Evolutionary conservation across 1,284 basidiomycete species (phyloP).

Genomic region (Boletus smithii): DNA sequence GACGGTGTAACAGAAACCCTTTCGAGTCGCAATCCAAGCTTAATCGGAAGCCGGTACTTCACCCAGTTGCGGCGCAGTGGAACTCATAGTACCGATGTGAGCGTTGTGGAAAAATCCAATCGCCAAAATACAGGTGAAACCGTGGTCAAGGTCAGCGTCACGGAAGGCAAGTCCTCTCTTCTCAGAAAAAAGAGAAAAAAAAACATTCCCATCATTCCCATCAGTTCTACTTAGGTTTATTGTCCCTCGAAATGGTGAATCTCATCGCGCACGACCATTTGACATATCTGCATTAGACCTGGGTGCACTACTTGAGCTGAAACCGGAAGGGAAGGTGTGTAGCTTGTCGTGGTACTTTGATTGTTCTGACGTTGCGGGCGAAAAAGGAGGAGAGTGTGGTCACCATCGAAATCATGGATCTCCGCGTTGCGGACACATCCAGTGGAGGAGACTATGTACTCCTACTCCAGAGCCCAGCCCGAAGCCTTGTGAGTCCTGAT

Average conservation of each 20-base stretch:
- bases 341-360: not conserved
- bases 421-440: conserved; percentile 50
- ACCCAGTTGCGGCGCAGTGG: conserved; percentile 51
- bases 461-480: conserved; percentile 49
- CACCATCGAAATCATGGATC: conserved; percentile 60
- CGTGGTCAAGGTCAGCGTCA: conserved; percentile 50
- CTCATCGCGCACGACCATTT: conserved; percentile 42
- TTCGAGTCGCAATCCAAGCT: conserved; percentile 57
- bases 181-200: not conserved
- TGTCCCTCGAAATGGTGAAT: conserved; percentile 37
- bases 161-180: conserved; percentile 48
- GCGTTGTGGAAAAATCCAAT: conserved; percentile 25
- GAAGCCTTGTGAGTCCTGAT: conserved; percentile 46
- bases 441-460: conserved; percentile 38
- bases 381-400: conserved; percentile 70
- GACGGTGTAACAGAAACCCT: conserved; percentile 35
- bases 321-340: conserved; percentile 65
- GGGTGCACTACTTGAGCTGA: conserved; percentile 62
- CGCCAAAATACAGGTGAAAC: conserved; percentile 39
- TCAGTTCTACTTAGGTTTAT: conserved; percentile 44
- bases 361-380: conserved; percentile 6
- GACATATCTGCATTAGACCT: conserved; percentile 62
- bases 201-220: not conserved
- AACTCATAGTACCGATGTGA: conserved; percentile 39
- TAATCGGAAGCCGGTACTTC: conserved; percentile 85